These are phyloP conservation scores for Penicillium sp. DNA, from an alignment of 2,329 filamentous ascomycete genomes.

Conservation along the genomic window DNA sequence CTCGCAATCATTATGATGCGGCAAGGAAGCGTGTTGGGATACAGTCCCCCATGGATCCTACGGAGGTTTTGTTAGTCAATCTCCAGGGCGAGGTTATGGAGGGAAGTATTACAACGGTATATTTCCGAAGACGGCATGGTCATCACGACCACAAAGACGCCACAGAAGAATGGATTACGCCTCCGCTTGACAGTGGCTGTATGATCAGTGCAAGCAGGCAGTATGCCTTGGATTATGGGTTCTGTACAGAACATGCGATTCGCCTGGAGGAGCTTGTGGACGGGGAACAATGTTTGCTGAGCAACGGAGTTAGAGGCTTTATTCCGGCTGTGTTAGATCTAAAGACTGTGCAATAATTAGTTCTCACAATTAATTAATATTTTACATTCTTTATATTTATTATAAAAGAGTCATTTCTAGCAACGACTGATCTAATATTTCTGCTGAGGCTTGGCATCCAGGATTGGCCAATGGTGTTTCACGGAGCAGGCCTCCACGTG, in stretches of 20 bases:
- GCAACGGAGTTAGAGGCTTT: constrained; percentile 83
- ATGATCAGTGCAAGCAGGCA: constrained; percentile 77
- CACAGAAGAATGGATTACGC: constrained; percentile 67
- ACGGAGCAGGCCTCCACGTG: neutral
- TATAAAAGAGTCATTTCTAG: too few species aligned
- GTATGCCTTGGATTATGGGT: constrained; percentile 69
- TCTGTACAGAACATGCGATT: constrained; percentile 65
- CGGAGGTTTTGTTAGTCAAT: constrained; percentile 75
- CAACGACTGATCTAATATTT: too few species aligned
- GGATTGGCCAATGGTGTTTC: constrained; percentile 2
- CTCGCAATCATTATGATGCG: constrained; percentile 65
- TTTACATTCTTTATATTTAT: neutral
- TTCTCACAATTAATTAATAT: neutral
- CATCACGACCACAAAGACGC: neutral
- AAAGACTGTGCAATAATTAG: neutral
- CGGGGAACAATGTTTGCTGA: constrained; percentile 81
- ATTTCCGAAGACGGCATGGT: constrained; percentile 64
- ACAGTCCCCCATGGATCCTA: constrained; percentile 34
- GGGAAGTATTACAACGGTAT: constrained; percentile 76
- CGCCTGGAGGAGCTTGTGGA: constrained; percentile 57
- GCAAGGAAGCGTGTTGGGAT: constrained; percentile 63
- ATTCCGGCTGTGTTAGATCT: constrained; percentile 37
- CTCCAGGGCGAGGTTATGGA: constrained; percentile 69
- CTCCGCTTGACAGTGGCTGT: constrained; percentile 70
- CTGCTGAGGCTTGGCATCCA: neutral